Conservation (phyloP, 345 rosid species). For the Citrus glauca region DNA sequence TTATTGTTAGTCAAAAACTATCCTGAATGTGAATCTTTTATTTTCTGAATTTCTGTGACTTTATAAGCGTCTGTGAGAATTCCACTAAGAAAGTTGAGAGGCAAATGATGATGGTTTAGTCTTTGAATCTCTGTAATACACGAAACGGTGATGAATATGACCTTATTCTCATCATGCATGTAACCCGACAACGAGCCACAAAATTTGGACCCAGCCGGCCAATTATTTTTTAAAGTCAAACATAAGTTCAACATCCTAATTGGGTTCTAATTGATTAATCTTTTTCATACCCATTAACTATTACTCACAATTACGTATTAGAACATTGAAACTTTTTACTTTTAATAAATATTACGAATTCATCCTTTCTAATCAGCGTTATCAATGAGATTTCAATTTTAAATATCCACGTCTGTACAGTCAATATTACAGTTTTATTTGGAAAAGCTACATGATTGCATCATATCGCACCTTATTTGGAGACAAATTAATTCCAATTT, state of each 20-base stretch:
- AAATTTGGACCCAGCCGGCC: not conserved
- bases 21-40: too few relatives aligned
- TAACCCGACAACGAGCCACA: not conserved
- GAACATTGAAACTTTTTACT: not conserved
- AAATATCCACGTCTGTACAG: too few relatives aligned
- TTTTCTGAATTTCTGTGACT: too few relatives aligned
- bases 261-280: not conserved
- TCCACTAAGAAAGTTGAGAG: not conserved
- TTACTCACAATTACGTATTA: not conserved
- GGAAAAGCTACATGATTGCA: too few relatives aligned
- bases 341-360: too few relatives aligned
- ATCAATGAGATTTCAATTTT: not conserved
- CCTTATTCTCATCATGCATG: not conserved
- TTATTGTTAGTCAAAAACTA: too few relatives aligned
- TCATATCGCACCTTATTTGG: not conserved
- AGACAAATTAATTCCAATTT: not conserved
- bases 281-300: not conserved
- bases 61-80: conserved; percentile 6
- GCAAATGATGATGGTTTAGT: not conserved
- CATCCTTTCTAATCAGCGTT: not conserved
- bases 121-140: too few relatives aligned
- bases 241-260: not conserved
- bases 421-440: too few relatives aligned
- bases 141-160: not conserved
- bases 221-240: not conserved